Conservation (phyloP, 805 yeast species). For the Cyberlindnera lachancei region DNA sequence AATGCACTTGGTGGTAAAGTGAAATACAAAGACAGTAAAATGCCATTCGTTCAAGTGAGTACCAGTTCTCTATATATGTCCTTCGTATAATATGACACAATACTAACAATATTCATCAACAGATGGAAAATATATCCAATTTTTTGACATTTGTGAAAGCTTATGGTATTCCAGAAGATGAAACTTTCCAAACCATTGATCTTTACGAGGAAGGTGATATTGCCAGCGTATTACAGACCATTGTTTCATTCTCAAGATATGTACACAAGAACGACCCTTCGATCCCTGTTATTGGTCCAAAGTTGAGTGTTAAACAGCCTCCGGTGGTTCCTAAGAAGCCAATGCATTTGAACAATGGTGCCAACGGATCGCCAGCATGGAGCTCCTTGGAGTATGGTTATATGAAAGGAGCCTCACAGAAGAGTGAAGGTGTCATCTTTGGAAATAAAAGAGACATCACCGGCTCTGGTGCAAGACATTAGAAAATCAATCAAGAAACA, state of each 20-base stretch:
- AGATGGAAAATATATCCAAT: conserved; percentile 80
- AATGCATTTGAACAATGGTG: conserved; percentile 24
- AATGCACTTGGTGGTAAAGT: conserved; percentile 33
- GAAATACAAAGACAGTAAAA: conserved; percentile 50
- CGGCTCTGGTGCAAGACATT: conserved; percentile 1
- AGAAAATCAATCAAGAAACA: conserved; percentile 6
- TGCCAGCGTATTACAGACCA: conserved; percentile 66
- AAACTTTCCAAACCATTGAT: conserved; percentile 72
- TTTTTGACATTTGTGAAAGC: conserved; percentile 55
- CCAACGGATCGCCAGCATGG: too few relatives aligned
- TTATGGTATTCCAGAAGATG: conserved; percentile 74
- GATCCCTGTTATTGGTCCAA: conserved; percentile 52
- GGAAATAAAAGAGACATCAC: conserved; percentile 44
- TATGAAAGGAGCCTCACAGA: conserved; percentile 49
- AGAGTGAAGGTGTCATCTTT: conserved; percentile 45
- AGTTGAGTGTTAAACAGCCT: conserved; percentile 38
- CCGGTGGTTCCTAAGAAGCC: conserved; percentile 52
- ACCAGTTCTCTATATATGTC: too few relatives aligned
- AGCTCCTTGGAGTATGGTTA: conserved; percentile 54
- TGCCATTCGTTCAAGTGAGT: conserved; percentile 56
- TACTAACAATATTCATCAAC: conserved; percentile 18
- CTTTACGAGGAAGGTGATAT: conserved; percentile 69
- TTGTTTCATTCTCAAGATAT: conserved; percentile 65
- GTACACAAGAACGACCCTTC: conserved; percentile 49
- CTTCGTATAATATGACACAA: not conserved